Conservation (phyloP, 768 basidiomycete genomes). For the Tricholoma matsutake region DNA sequence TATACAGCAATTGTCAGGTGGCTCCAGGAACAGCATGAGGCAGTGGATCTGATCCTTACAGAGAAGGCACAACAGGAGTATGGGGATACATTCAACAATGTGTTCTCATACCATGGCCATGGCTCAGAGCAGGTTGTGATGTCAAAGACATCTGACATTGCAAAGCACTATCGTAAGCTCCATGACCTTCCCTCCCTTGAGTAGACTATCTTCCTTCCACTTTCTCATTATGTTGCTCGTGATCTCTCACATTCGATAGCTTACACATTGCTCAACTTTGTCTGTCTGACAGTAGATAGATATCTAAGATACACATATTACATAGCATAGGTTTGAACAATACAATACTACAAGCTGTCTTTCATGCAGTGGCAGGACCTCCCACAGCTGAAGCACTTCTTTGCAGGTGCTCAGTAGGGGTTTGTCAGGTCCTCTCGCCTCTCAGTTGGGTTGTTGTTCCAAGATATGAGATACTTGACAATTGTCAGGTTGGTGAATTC, state of each 20-base stretch:
- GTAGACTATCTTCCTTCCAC: not conserved
- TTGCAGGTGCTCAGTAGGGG: conserved; percentile 19
- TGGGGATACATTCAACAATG: not conserved
- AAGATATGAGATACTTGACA: conserved; percentile 40
- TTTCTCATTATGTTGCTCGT: not conserved
- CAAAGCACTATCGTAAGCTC: not conserved
- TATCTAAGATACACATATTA: not conserved
- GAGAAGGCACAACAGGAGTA: not conserved
- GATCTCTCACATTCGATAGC: not conserved
- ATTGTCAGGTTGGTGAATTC: conserved; percentile 38
- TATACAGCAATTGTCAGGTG: conserved; percentile 1
- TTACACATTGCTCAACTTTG: not conserved
- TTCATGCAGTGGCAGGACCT: conserved; percentile 28
- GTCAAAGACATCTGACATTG: not conserved
- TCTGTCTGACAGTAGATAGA: not conserved
- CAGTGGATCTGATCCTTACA: not conserved
- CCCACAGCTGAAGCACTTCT: conserved; percentile 27
- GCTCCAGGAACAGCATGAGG: conserved; percentile 1
- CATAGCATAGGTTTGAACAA: not conserved
- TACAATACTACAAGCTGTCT: not conserved
- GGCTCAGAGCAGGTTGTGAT: not conserved
- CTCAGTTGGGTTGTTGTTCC: conserved; percentile 33
- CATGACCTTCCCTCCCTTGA: not conserved
- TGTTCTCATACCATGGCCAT: not conserved
- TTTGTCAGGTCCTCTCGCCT: conserved; percentile 36